Evolutionary conservation across 768 basidiomycete genomes (phyloP), one percentile per base, ranked within the genome.

Genomic region (Stropharia rugosoannulata): DNA sequence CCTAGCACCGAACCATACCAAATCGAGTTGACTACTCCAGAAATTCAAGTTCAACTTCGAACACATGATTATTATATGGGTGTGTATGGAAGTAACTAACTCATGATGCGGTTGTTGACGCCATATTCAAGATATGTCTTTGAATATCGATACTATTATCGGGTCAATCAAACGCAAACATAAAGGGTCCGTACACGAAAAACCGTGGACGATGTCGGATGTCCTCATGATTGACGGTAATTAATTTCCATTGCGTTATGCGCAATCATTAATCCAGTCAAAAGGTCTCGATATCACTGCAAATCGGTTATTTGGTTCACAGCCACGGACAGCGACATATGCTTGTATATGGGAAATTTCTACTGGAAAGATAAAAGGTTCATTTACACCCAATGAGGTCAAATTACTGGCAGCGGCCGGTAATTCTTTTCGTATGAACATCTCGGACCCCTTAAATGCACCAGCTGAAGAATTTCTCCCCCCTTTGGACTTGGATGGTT

Each of bases 281-380:
- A 59, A n/a, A 90, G 92, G 89, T 10, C 68, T 95, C 60, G 82
- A 91, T 57, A 82, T 98, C 46, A 83, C 84, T 12, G 87, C 91
- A 1, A 83, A 97, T 66, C 84, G 95, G 22, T 73, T 98, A 10
- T 96, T 97, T 65, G 96, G 96, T 7, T 91, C 92, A 11, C 84
- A 86, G 55, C 96, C 96, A 6, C 81, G 83, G 3, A 90, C 90
- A 0, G 72, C 89, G 1, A 87, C 93, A 1, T 98, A 98, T 64
- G 75, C 96, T 5, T 98, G 95, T 66, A 81, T 97, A 12, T 98
- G 96, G 96, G 93, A 96, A 64, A 81, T 95, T 43, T 73, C 73
- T n/a, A 36, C 94, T 15, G 93, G 93, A 5, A 66, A 76, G 35
- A 65, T 91, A 45, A 86, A 83, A 62, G 78, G 78, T 0, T 64